Evolutionary conservation across 768 basidiomycete genomes (phyloP).

Genomic region (Mycena maculata): DNA sequence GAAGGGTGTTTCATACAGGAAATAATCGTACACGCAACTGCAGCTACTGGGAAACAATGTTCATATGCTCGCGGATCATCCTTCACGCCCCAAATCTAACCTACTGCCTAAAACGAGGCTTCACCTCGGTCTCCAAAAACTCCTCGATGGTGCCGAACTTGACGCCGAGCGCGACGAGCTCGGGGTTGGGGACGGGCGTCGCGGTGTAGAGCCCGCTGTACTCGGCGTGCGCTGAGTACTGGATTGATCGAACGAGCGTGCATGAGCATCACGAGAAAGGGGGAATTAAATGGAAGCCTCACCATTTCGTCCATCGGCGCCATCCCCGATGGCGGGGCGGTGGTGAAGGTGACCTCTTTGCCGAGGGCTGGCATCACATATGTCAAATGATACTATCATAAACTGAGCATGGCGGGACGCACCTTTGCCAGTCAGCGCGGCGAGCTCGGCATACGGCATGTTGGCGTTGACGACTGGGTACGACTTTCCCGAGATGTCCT

Average conservation of each 20-base stretch:
- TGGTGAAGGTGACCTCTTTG: conserved; percentile 14
- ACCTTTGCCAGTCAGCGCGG: background rate
- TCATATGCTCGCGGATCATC: too few species aligned
- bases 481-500: too few species aligned
- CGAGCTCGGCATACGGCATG: conserved; percentile 12
- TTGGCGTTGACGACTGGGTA: conserved; percentile 17
- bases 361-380: conserved; percentile 3
- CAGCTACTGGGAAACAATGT: too few species aligned
- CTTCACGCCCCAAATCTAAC: too few species aligned
- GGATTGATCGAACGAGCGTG: too few species aligned
- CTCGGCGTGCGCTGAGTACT: conserved; percentile 2
- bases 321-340: background rate
- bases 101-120: too few species aligned
- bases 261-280: too few species aligned
- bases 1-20: too few species aligned
- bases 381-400: background rate
- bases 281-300: background rate
- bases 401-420: background rate
- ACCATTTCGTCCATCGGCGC: conserved; percentile 7
- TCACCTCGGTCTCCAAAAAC: too few species aligned
- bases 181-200: background rate
- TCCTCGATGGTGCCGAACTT: too few species aligned
- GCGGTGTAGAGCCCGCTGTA: conserved; percentile 10
- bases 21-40: too few species aligned
- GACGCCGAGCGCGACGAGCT: background rate